Evolutionary conservation across 805 yeast genomes (phyloP).

Genomic region (Candida cerambycidarum): DNA sequence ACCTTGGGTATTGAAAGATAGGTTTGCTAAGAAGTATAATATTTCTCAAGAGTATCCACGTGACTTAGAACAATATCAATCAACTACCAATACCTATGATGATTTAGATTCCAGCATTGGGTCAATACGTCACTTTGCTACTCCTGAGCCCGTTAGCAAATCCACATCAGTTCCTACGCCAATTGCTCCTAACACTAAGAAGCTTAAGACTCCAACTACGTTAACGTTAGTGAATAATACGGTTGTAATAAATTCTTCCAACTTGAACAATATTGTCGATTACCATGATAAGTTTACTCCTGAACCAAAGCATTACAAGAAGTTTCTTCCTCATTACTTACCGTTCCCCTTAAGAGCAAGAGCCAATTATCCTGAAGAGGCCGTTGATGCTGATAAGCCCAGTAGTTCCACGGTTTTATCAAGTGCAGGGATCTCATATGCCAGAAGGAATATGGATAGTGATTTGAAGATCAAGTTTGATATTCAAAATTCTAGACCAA

Average conservation of each 20-base stretch:
- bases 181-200: background rate
- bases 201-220: background rate
- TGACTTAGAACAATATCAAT: conserved; percentile 44
- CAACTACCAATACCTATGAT: conserved; percentile 33
- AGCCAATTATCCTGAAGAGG: conserved; percentile 13
- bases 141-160: conserved; percentile 6
- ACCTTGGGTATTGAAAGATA: conserved; percentile 90
- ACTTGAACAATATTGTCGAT: background rate
- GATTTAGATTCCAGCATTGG: conserved; percentile 17
- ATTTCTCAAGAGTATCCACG: conserved; percentile 62
- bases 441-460: conserved; percentile 29
- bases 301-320: conserved; percentile 11
- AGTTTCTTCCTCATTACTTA: conserved; percentile 33
- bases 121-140: conserved; percentile 14
- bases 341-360: conserved; percentile 22
- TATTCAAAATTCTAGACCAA: conserved; percentile 30
- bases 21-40: conserved; percentile 68
- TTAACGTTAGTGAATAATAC: background rate
- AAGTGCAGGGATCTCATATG: conserved; percentile 16
- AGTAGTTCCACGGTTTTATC: conserved; percentile 13
- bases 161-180: background rate
- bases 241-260: background rate
- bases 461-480: conserved; percentile 32
- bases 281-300: background rate
- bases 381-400: conserved; percentile 15